A percentile compares a stretch with the other conserved stretches of the same genome.
Conservation (phyloP, 129 eudicot species). For the Ambrosia trifida region DNA sequence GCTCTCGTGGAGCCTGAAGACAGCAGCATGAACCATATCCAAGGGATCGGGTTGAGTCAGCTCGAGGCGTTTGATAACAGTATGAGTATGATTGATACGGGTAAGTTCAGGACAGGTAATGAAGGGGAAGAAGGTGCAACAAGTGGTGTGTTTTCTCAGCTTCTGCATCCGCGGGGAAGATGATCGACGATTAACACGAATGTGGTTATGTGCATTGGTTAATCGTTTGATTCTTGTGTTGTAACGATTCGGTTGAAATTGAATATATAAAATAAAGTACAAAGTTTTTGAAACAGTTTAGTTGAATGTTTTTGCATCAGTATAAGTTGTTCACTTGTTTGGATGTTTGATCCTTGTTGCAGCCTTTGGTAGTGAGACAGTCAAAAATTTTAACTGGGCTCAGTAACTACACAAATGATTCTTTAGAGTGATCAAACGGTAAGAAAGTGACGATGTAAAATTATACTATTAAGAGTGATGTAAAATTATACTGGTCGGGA, state of each 20-base stretch:
- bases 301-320: conserved; percentile 10
- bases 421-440: too few species aligned
- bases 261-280: conserved; percentile 24
- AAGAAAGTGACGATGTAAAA: too few species aligned
- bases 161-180: conserved; percentile 92
- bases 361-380: too few species aligned
- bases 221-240: conserved; percentile 17
- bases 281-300: conserved; percentile 7
- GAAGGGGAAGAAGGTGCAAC: conserved; percentile 80
- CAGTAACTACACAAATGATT: too few species aligned
- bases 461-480: too few species aligned
- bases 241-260: conserved; percentile 22
- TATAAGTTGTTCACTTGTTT: not conserved
- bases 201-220: conserved; percentile 3
- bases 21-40: conserved; percentile 90
- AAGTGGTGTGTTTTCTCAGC: conserved; percentile 88
- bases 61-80: conserved; percentile 73
- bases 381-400: too few species aligned
- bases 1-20: conserved; percentile 84
- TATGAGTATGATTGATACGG: conserved; percentile 66
- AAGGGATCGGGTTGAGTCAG: conserved; percentile 59
- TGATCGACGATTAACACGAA: conserved; percentile 30
- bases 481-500: too few species aligned
- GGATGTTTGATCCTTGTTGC: not conserved
- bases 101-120: conserved; percentile 55